Evolutionary conservation across 441 rosid species (phyloP).

Genomic region (Hura crepitans): DNA sequence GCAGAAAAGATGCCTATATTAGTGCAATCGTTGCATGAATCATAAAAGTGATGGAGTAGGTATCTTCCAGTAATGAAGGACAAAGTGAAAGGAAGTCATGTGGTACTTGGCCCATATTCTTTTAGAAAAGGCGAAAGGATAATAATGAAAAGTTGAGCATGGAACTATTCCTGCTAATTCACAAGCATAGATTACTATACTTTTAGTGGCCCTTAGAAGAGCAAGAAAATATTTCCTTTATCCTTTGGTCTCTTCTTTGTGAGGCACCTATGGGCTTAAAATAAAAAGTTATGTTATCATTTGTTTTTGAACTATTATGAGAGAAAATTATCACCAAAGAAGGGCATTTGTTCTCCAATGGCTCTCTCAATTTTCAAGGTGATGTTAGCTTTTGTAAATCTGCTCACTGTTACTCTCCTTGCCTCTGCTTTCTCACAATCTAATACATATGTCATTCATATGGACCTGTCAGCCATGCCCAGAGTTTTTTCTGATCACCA

Average conservation of each 20-base stretch:
- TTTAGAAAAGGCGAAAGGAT: slow-evolving; percentile 1
- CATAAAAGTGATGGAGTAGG: not conserved
- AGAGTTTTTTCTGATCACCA: slow-evolving; percentile 42
- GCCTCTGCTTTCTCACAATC: slow-evolving; percentile 20
- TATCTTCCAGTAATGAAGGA: not conserved
- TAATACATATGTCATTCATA: slow-evolving; percentile 32
- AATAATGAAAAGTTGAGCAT: not conserved
- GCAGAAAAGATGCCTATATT: not conserved
- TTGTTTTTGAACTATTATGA: not conserved
- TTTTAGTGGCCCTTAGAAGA: slow-evolving; percentile 1
- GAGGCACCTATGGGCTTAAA: not conserved
- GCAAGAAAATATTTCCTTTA: not conserved
- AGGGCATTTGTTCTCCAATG: slow-evolving; percentile 11
- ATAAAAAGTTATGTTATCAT: not conserved
- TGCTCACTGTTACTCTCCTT: slow-evolving; percentile 13
- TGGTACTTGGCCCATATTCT: slow-evolving; percentile 1
- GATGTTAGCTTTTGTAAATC: not conserved
- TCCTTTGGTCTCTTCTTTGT: slow-evolving; percentile 9
- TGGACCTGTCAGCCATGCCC: slow-evolving; percentile 53
- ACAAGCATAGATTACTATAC: not conserved
- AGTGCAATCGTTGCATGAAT: not conserved
- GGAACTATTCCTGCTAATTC: slow-evolving; percentile 1
- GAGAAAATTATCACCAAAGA: not conserved
- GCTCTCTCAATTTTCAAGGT: slow-evolving; percentile 15
- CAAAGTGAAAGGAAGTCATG: not conserved